Percentiles rank a stretch among this genome's conserved stretches.
phyloP scores from a whole-genome alignment of 495 filamentous ascomycete species.

The Neurospora sp. region DNA sequence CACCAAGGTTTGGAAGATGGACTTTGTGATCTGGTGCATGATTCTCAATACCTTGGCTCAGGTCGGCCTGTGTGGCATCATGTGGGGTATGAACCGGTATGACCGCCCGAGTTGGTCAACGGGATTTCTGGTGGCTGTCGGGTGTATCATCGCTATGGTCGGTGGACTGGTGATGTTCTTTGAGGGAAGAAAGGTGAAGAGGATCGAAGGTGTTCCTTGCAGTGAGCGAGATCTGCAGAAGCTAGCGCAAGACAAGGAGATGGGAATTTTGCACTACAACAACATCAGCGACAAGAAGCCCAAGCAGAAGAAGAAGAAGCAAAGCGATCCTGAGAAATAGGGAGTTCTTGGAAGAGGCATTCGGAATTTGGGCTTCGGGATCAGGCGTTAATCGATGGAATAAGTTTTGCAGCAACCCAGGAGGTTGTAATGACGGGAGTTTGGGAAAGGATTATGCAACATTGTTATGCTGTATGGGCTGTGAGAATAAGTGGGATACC shows the following conservation, averaged over 20 bases:
- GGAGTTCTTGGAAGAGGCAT: neutral
- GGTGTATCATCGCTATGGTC: slow-evolving; percentile 55
- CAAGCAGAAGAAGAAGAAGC: slow-evolving; percentile 28
- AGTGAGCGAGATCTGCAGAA: slow-evolving; percentile 34
- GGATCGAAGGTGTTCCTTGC: slow-evolving; percentile 51
- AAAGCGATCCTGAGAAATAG: slow-evolving; percentile 11
- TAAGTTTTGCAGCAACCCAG: neutral
- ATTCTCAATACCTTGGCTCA: slow-evolving; percentile 71
- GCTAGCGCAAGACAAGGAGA: slow-evolving; percentile 35
- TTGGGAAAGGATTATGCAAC: neutral
- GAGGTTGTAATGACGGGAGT: neutral
- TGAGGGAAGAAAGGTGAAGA: slow-evolving; percentile 57
- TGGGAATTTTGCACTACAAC: slow-evolving; percentile 43
- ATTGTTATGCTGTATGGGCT: neutral
- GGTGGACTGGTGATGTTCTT: slow-evolving; percentile 59
- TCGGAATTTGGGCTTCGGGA: neutral
- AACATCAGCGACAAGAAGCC: slow-evolving; percentile 44
- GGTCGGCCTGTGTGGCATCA: slow-evolving; percentile 56
- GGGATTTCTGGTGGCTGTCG: slow-evolving; percentile 62
- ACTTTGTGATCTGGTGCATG: slow-evolving; percentile 68
- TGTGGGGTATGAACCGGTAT: slow-evolving; percentile 70
- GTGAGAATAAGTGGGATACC: neutral
- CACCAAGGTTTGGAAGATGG: slow-evolving; percentile 64
- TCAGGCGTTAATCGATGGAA: neutral
- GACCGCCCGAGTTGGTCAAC: slow-evolving; percentile 64